Conservation (phyloP, 148 eudicot species). For the Bassia scoparia region DNA sequence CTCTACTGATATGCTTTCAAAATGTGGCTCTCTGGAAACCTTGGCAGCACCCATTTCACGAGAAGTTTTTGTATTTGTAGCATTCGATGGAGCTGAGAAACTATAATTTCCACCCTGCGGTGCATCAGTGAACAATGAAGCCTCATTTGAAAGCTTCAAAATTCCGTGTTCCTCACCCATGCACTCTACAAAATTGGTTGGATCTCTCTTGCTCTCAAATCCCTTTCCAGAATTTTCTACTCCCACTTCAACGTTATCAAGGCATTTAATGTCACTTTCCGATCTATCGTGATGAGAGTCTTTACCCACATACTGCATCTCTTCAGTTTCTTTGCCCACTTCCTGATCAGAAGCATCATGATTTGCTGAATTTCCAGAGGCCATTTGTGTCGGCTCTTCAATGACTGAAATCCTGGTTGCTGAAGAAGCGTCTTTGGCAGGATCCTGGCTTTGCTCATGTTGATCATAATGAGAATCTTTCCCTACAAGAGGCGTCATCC, state of each 20-base stretch:
- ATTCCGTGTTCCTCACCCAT: slow-evolving; percentile 7
- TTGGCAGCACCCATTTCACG: slow-evolving; percentile 16
- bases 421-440: slow-evolving; percentile 12
- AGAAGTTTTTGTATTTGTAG: neutral
- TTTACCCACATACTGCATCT: neutral
- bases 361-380: too few species aligned
- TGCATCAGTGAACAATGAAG: slow-evolving; percentile 16
- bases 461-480: neutral
- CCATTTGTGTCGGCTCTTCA: slow-evolving; percentile 9
- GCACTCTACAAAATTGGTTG: slow-evolving; percentile 16
- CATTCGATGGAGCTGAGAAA: slow-evolving; percentile 13
- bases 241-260: neutral
- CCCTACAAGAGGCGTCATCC: slow-evolving; percentile 1
- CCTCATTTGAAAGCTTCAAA: slow-evolving; percentile 19
- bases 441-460: neutral
- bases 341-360: slow-evolving; percentile 1
- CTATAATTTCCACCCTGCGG: slow-evolving; percentile 18
- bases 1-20: slow-evolving; percentile 30
- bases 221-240: slow-evolving; percentile 14
- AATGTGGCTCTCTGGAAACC: slow-evolving; percentile 21
- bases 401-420: neutral
- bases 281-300: slow-evolving; percentile 3
- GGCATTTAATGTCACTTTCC: slow-evolving; percentile 7
- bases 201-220: neutral
- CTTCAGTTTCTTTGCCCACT: neutral